phyloP scores from a whole-genome alignment of 2,329 filamentous ascomycete genomes.

The Penicillium corylophilum region DNA sequence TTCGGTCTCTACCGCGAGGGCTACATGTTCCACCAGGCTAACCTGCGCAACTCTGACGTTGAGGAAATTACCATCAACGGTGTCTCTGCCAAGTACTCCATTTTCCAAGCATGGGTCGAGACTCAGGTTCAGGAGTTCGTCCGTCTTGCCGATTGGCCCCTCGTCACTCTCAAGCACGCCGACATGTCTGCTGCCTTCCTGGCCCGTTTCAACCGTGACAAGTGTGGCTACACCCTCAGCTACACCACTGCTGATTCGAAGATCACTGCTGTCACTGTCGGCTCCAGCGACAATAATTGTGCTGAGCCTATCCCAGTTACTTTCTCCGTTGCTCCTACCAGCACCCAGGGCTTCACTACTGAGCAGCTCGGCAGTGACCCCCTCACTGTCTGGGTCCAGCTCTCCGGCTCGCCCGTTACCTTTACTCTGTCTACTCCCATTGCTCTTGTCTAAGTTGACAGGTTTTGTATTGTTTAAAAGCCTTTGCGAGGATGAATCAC shows the following conservation, averaged over 20 bases:
- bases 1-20: slow-evolving; percentile 56
- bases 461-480: not conserved
- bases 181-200: slow-evolving; percentile 54
- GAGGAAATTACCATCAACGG: slow-evolving; percentile 51
- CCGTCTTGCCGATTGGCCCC: slow-evolving; percentile 55
- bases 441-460: slow-evolving; percentile 23
- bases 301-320: slow-evolving; percentile 55
- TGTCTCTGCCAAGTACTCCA: slow-evolving; percentile 48
- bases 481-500: not conserved
- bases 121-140: slow-evolving; percentile 54
- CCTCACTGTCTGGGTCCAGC: slow-evolving; percentile 51
- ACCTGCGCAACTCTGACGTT: slow-evolving; percentile 54
- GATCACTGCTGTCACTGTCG: slow-evolving; percentile 54
- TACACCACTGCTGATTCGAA: slow-evolving; percentile 47
- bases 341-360: slow-evolving; percentile 45
- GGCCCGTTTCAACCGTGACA: slow-evolving; percentile 55
- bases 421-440: slow-evolving; percentile 45
- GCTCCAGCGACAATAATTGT: slow-evolving; percentile 52
- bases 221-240: slow-evolving; percentile 51
- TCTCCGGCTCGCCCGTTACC: slow-evolving; percentile 47
- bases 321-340: slow-evolving; percentile 48
- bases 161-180: slow-evolving; percentile 57
- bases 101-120: slow-evolving; percentile 60
- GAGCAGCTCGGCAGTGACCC: slow-evolving; percentile 59
- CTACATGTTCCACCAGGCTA: slow-evolving; percentile 67